These are phyloP conservation scores for Penicillium arizonense DNA, from an alignment of 495 filamentous ascomycete species.

Conservation along the genomic window DNA sequence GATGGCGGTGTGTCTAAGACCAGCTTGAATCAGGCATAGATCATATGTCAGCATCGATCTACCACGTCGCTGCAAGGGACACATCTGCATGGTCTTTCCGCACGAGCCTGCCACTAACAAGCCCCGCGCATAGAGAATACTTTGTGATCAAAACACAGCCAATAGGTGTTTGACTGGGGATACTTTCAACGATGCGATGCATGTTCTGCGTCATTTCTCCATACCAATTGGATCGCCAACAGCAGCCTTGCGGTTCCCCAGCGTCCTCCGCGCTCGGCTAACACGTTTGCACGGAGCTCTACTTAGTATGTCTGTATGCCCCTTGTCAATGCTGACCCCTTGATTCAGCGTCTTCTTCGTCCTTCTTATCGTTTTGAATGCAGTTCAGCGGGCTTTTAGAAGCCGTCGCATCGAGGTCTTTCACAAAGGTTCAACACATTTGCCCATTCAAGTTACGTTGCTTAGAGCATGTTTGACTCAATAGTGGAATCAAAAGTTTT, in stretches of 20 bases:
- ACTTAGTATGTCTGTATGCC: not conserved
- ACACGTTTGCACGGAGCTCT: not conserved
- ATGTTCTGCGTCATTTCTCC: not conserved
- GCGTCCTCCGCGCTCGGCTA: not conserved
- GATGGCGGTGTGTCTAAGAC: conserved; percentile 2
- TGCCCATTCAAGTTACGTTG: too few species aligned
- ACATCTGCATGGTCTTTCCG: not conserved
- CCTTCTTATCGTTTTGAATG: not conserved
- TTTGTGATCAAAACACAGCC: not conserved
- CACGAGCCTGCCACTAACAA: conserved; percentile 1
- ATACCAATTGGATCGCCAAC: not conserved
- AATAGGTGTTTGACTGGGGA: not conserved
- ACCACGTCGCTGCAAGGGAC: not conserved
- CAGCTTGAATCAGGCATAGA: not conserved
- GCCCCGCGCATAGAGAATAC: not conserved
- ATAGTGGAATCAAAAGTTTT: too few species aligned
- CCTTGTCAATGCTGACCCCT: not conserved
- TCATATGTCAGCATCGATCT: not conserved
- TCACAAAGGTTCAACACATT: too few species aligned
- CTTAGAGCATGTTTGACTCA: too few species aligned
- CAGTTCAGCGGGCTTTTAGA: not conserved
- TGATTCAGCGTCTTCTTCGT: not conserved
- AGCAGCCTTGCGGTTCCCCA: not conserved
- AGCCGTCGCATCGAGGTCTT: too few species aligned
- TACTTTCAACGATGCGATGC: not conserved